Evolutionary conservation across 495 filamentous ascomycete species (phyloP), one percentile per base, ranked within the genome.

Genomic region (Zalerion maritima): DNA sequence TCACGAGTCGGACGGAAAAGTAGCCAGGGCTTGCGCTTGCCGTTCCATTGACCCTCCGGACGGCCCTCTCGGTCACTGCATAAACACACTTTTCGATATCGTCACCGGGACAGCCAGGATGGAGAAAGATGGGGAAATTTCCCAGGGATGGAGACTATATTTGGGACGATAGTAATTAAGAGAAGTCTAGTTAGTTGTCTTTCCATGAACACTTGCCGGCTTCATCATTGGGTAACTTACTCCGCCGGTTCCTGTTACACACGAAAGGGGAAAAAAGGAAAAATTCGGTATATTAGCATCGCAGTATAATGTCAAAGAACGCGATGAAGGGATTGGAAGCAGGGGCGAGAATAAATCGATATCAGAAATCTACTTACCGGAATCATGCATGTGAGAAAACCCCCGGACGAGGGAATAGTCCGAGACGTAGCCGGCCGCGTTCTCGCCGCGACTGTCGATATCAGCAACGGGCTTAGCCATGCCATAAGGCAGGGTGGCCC

Each of bases 401-500:
- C 70, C 70, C 20, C 46, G 32, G 27, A 61, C 50, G 20, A 44
- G 33, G 6, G 54, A 52, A 4, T 60, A 53, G 46, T 81, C 75
- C 4, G 60, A 67, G 10, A 78, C 69, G 36, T 72, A 82, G 5
- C 77, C 77, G 6, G 71, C 75, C 18, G 76, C 71, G 24, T 73
- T 71, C 28, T 81, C 75, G 6, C 58, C 68, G 7, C 40, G 42
- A 7, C 67, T 69, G 7, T 34, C 30, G 11, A 49, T 46, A 43
- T 82, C 77, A 14, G 77, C 69, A 0, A 78, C 74, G 3, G 75
- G 63, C 41, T 81, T 82, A 17, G 71, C 77, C 73, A 82, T 78
- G 31, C 59, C 75, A 46, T 76, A 82, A 11, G 77, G 77, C 36
- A 80, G 43, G 3, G 65, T 75, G 20, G 76, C 76, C 2, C 77